Conservation (phyloP, 768 basidiomycete genomes). For the Lactarius hengduanensis region DNA sequence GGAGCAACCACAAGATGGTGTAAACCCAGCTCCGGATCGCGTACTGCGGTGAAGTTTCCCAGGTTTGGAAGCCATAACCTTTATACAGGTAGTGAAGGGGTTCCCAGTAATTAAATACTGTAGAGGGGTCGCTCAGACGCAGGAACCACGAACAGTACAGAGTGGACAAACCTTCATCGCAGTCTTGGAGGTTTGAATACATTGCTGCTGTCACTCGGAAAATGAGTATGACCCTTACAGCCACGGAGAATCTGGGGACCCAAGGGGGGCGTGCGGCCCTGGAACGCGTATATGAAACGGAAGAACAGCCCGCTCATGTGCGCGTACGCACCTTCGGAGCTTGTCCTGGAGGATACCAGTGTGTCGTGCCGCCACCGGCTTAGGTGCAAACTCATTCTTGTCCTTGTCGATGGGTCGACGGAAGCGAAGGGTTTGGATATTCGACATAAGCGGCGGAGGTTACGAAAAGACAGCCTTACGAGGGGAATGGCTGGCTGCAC, state of each 20-base stretch:
- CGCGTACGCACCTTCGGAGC: slow-evolving; percentile 57
- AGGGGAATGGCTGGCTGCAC: neutral
- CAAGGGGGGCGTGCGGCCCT: slow-evolving; percentile 78
- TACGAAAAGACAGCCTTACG: neutral
- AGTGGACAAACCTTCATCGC: slow-evolving; percentile 78
- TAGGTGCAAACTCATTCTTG: slow-evolving; percentile 26
- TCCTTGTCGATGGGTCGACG: slow-evolving; percentile 33
- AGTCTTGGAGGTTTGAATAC: slow-evolving; percentile 94
- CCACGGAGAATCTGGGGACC: slow-evolving; percentile 80
- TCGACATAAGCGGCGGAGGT: slow-evolving; percentile 24
- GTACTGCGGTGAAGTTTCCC: slow-evolving; percentile 91
- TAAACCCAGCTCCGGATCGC: slow-evolving; percentile 97
- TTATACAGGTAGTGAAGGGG: slow-evolving; percentile 88
- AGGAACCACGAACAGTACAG: neutral
- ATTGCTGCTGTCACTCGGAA: slow-evolving; percentile 82
- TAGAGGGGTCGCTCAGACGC: neutral
- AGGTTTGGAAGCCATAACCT: slow-evolving; percentile 93
- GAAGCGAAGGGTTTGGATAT: slow-evolving; percentile 38
- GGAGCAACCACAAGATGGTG: slow-evolving; percentile 74
- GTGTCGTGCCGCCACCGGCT: slow-evolving; percentile 43
- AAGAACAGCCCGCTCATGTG: slow-evolving; percentile 3
- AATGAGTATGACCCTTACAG: slow-evolving; percentile 79
- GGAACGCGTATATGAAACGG: slow-evolving; percentile 20
- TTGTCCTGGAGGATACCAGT: slow-evolving; percentile 78
- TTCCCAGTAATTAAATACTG: slow-evolving; percentile 99